phyloP scores from a whole-genome alignment of 768 basidiomycete genomes.

The Psilocybe sp. region DNA sequence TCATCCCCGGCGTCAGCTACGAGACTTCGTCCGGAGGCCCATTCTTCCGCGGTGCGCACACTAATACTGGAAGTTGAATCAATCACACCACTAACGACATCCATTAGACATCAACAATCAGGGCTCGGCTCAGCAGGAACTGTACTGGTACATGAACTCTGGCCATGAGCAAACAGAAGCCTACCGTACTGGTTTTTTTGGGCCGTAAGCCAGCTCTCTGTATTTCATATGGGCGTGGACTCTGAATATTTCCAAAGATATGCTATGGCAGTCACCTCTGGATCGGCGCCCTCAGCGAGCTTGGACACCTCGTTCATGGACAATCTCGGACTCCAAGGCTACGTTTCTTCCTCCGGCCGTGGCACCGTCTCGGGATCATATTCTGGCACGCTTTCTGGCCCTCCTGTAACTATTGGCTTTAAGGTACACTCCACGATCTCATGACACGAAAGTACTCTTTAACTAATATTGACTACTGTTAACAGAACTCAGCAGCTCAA shows the following conservation, averaged over 20 bases:
- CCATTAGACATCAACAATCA: conserved; percentile 44
- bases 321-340: conserved; percentile 39
- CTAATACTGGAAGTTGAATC: neutral
- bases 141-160: conserved; percentile 51
- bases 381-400: conserved; percentile 39
- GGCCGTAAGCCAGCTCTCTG: conserved; percentile 30
- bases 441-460: too few relatives aligned
- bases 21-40: conserved; percentile 48
- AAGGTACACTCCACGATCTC: too few relatives aligned
- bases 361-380: conserved; percentile 42
- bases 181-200: conserved; percentile 45
- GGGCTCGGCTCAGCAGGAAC: conserved; percentile 42
- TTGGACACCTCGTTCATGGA: conserved; percentile 44
- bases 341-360: conserved; percentile 40
- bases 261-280: conserved; percentile 40
- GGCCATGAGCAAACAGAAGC: conserved; percentile 43
- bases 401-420: conserved; percentile 38
- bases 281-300: conserved; percentile 38
- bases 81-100: neutral
- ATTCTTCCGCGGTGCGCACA: conserved; percentile 40
- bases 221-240: neutral
- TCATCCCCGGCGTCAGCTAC: conserved; percentile 42
- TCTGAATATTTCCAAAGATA: conserved; percentile 23
- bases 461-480: neutral
- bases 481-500: conserved; percentile 40